Evolutionary conservation across 1,284 basidiomycete genomes (phyloP).

Genomic region (Ustanciosporium gigantosporum): DNA sequence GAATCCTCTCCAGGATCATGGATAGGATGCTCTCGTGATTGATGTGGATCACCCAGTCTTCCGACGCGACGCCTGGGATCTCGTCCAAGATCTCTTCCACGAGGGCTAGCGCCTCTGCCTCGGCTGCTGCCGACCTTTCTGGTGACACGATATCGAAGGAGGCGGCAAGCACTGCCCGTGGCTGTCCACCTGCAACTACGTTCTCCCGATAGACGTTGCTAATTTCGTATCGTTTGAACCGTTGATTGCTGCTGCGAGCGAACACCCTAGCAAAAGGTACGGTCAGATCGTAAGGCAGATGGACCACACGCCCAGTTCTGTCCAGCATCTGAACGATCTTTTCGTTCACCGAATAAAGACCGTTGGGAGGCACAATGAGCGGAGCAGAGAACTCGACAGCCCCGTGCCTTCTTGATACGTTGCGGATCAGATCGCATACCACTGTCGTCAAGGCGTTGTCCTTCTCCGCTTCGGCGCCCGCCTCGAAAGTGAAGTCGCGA

Average conservation of each 20-base stretch:
- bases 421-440: conserved; percentile 74
- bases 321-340: conserved; percentile 81
- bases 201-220: conserved; percentile 60
- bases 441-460: conserved; percentile 75
- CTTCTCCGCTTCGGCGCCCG: conserved; percentile 70
- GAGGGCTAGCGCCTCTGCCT: conserved; percentile 56
- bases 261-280: conserved; percentile 83
- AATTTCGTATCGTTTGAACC: conserved; percentile 90
- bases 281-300: conserved; percentile 63
- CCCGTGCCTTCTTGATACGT: conserved; percentile 83
- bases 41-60: conserved; percentile 56
- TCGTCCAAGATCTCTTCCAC: conserved; percentile 56
- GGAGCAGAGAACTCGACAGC: conserved; percentile 84
- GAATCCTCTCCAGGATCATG: conserved; percentile 52
- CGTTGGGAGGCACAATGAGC: conserved; percentile 73
- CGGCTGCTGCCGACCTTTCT: conserved; percentile 54
- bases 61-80: conserved; percentile 51
- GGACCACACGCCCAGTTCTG: conserved; percentile 64
- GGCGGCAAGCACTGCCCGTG: conserved; percentile 56
- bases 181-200: conserved; percentile 60
- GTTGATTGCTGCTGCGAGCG: conserved; percentile 71
- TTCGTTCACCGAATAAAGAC: conserved; percentile 75
- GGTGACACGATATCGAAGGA: conserved; percentile 61
- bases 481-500: conserved; percentile 79
- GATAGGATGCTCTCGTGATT: conserved; percentile 52